Evolutionary conservation across 352 stramenopile genomes (phyloP), one percentile per base, ranked within the genome.

Genomic region (Thalassiosira delicatula): DNA sequence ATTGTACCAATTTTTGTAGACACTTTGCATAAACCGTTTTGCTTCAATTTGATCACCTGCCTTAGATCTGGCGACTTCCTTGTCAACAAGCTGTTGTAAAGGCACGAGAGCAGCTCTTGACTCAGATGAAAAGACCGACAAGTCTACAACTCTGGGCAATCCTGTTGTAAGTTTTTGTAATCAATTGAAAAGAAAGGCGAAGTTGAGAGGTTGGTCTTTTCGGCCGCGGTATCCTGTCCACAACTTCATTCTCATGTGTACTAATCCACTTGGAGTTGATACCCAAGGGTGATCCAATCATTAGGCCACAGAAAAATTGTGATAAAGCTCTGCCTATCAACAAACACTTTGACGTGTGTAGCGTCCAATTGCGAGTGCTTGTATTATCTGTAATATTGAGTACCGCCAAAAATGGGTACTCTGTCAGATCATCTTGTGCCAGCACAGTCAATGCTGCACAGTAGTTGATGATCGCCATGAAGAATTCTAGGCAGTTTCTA

Each of bases 251-350:
- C 4, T 65, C n/a, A 0, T 37, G 0, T 8, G 67, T 83, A 21
- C 25, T 51, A n/a, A 83, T 51, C 75, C 75, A 83, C 12, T 68
- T 32, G 0, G 66, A 32, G 32, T 84, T 71, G 2, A 84, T 69
- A 0, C 69, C 69, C 23, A 79, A 27, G 0, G 3, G n/a, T 0
- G 68, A 70, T 51, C 57, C 51, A 1, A 84, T 69, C 2, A 84
- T 27, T 5, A 84, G 9, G 12, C 51, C 60, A 21, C 56, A 57
- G 53, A 75, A 79, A 7, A 84, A 54, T 14, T 61, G 2, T 7
- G 30, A 59, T 0, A 83, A 37, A 1, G 19, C 23, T 53, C 67
- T 40, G 4, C 75, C 59, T 30, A 69, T 40, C 0, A 42, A 11
- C 0, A 49, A 73, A 11, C 11, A 21, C 21, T 78, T 83, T 17